Percentiles rank a stretch among this genome's conserved stretches.
These are phyloP conservation scores for Pseudogymnoascus sp. DNA, from an alignment of 2,329 filamentous ascomycete genomes.

Conservation along the genomic window DNA sequence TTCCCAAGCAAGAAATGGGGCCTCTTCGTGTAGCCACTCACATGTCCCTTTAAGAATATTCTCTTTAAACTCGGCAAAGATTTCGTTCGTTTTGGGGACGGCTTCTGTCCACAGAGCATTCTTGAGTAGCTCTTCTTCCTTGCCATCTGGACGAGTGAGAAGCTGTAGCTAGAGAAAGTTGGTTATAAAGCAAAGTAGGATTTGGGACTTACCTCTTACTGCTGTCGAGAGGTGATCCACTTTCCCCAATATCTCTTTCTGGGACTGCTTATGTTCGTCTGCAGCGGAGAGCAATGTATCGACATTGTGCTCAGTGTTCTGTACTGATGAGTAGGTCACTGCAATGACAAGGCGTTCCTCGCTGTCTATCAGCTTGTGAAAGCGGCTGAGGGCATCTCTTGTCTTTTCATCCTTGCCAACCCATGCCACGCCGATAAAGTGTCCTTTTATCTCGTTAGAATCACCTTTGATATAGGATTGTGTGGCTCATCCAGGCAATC, in stretches of 20 bases:
- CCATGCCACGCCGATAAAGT: neutral
- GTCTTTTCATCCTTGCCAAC: neutral
- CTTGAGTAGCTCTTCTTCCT: neutral
- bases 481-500: neutral
- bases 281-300: neutral
- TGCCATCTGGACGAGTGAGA: neutral
- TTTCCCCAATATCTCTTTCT: neutral
- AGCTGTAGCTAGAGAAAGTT: neutral
- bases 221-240: neutral
- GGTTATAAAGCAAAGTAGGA: neutral
- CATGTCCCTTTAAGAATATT: neutral
- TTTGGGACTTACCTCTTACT: neutral
- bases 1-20: neutral
- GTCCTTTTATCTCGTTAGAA: neutral
- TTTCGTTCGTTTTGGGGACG: neutral
- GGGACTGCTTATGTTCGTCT: neutral
- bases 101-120: neutral
- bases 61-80: neutral
- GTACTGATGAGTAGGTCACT: neutral
- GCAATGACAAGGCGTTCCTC: neutral
- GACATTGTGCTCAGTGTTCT: neutral
- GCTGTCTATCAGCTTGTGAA: neutral
- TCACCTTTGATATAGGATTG: neutral
- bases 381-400: neutral
- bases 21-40: neutral